A percentile compares a stretch with the other conserved stretches of the same genome.
Conservation (phyloP, 257 asterid species). For the Solanum rostratum region DNA sequence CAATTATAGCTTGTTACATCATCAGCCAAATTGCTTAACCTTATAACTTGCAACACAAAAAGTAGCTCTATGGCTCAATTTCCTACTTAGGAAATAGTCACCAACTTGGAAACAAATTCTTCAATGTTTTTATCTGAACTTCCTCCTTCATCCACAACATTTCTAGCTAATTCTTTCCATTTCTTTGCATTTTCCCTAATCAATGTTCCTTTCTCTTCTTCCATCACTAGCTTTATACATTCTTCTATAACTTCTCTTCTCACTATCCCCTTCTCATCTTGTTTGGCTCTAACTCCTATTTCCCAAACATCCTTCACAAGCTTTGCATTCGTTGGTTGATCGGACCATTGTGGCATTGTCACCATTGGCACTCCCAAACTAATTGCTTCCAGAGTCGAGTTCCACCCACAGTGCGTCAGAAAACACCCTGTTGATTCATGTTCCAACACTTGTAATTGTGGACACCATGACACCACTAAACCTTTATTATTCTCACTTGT, state of each 20-base stretch:
- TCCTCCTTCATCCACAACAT: constrained; percentile 28
- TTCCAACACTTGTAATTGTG: background rate
- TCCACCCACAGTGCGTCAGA: constrained; percentile 47
- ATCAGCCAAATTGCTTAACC: background rate
- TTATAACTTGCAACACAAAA: background rate
- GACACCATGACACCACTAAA: background rate
- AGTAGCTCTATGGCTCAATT: background rate
- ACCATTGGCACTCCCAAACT: background rate
- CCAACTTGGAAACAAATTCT: constrained; percentile 7
- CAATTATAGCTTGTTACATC: background rate
- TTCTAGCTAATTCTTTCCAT: constrained; percentile 22
- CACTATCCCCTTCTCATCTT: constrained; percentile 18
- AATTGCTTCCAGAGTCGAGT: constrained; percentile 40
- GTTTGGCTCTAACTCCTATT: constrained; percentile 18
- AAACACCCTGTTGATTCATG: constrained; percentile 9
- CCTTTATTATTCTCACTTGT: background rate
- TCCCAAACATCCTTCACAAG: constrained; percentile 29
- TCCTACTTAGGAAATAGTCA: background rate
- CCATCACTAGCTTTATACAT: constrained; percentile 15
- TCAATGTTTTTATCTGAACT: constrained; percentile 25
- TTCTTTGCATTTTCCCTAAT: constrained; percentile 13
- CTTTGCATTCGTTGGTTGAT: constrained; percentile 37
- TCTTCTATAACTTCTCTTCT: constrained; percentile 13
- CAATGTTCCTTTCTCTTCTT: constrained; percentile 16
- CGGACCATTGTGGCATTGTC: constrained; percentile 13